Evolutionary conservation across 345 rosid species (phyloP).

Genomic region (Raphanus raphanistrum): DNA sequence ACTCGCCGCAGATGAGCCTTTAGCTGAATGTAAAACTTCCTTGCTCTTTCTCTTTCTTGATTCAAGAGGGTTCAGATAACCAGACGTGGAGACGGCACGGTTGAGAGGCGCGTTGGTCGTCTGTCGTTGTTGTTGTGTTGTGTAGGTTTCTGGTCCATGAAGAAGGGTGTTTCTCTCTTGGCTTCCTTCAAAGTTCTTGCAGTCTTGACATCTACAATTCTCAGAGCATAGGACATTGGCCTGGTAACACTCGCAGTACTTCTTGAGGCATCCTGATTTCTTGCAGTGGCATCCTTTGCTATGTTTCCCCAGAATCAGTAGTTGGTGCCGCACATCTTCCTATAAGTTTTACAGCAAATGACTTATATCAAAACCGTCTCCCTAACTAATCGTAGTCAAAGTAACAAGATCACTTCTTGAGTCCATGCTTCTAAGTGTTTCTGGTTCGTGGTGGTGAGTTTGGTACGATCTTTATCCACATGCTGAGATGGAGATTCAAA

Average conservation of each 20-base stretch:
- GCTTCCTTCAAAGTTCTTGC: slow-evolving; percentile 80
- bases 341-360: slow-evolving; percentile 23
- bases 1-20: slow-evolving; percentile 14
- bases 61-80: slow-evolving; percentile 46
- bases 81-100: slow-evolving; percentile 63
- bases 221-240: slow-evolving; percentile 82
- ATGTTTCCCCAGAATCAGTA: slow-evolving; percentile 63
- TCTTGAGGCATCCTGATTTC: slow-evolving; percentile 90
- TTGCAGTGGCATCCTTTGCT: slow-evolving; percentile 88
- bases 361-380: neutral
- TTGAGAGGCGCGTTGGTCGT: slow-evolving; percentile 71
- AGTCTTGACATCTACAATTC: slow-evolving; percentile 77
- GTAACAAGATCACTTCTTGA: too few species aligned
- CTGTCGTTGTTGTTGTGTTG: slow-evolving; percentile 51
- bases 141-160: slow-evolving; percentile 46
- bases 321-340: slow-evolving; percentile 50
- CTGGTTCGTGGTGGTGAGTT: too few species aligned
- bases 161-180: slow-evolving; percentile 56
- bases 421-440: too few species aligned
- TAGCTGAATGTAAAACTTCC: slow-evolving; percentile 22
- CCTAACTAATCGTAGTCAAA: too few species aligned
- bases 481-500: too few species aligned
- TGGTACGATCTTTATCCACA: too few species aligned
- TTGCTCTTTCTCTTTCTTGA: slow-evolving; percentile 60
- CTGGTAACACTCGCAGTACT: slow-evolving; percentile 92